Percentiles rank a stretch among this genome's conserved stretches.
Evolutionary conservation across 176 grass and related monocot species (phyloP).

Genomic region (Oryza meridionalis): DNA sequence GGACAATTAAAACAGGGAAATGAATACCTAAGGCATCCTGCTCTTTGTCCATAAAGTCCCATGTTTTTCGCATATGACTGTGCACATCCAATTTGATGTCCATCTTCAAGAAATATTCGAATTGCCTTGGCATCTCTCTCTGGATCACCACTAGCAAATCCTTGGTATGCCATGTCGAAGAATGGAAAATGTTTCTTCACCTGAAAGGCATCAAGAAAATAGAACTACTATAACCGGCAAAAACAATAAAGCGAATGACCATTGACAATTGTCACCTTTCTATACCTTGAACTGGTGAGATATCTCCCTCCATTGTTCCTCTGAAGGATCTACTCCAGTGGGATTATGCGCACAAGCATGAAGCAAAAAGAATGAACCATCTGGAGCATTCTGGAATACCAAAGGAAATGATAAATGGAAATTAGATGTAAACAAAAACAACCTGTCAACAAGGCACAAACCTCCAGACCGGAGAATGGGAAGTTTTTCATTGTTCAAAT

Average conservation of each 20-base stretch:
- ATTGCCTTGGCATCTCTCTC: conserved; percentile 97
- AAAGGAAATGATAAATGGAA: conserved; percentile 2
- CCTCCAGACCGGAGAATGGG: neutral
- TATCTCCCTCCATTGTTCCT: conserved; percentile 99
- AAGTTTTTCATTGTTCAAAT: conserved; percentile 11
- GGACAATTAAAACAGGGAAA: neutral
- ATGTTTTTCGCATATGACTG: conserved; percentile 99
- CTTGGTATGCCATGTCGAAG: conserved; percentile 99
- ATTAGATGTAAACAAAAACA: conserved; percentile 4
- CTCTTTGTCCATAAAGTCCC: conserved; percentile 96
- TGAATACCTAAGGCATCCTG: conserved; percentile 85
- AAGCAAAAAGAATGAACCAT: conserved; percentile 96
- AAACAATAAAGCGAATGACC: neutral
- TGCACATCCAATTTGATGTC: conserved; percentile 91
- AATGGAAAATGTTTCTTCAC: conserved; percentile 98
- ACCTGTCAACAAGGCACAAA: neutral
- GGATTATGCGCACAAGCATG: conserved; percentile 99
- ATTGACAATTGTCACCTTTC: neutral
- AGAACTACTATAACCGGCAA: neutral
- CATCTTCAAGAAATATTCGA: conserved; percentile 95
- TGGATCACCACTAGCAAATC: conserved; percentile 93
- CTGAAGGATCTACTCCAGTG: conserved; percentile 95
- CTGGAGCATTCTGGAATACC: conserved; percentile 81
- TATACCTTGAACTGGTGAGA: conserved; percentile 86
- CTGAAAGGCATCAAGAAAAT: conserved; percentile 38